Percentiles rank a stretch among this genome's conserved stretches.
Conservation (phyloP, 305 asterid species). For the Solanum hybrid region DNA sequence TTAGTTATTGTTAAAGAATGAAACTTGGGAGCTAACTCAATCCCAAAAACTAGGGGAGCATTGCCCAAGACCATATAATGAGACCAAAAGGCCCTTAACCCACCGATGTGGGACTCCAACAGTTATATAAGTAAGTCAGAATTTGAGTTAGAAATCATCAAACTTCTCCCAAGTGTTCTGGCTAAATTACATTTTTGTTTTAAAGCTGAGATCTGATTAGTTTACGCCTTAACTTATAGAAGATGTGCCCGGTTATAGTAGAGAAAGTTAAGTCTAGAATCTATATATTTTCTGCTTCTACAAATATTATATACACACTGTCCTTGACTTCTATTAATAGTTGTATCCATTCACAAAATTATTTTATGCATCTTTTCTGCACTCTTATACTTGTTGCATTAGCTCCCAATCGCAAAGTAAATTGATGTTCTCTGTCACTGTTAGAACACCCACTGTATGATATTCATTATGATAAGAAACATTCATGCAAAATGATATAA, state of each 20-base stretch:
- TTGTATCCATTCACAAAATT: neutral
- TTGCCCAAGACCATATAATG: neutral
- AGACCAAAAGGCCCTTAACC: neutral
- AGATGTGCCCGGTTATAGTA: neutral
- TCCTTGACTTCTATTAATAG: neutral
- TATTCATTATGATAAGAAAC: neutral
- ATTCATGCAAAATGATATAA: neutral
- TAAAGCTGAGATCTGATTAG: neutral
- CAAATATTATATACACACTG: neutral
- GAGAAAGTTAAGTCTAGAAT: neutral
- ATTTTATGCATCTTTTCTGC: neutral
- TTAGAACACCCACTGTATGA: neutral
- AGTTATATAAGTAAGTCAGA: neutral
- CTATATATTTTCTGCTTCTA: neutral
- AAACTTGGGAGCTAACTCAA: neutral
- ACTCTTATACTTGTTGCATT: neutral
- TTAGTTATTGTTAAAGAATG: neutral
- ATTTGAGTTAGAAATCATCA: neutral
- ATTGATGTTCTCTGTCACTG: neutral
- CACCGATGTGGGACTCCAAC: neutral
- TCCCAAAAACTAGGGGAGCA: neutral
- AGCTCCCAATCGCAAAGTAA: neutral
- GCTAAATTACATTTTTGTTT: neutral
- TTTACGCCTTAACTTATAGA: neutral
- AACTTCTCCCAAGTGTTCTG: neutral